phyloP scores from a whole-genome alignment of 2,329 filamentous ascomycete species.

The Metarhizium brunneum region DNA sequence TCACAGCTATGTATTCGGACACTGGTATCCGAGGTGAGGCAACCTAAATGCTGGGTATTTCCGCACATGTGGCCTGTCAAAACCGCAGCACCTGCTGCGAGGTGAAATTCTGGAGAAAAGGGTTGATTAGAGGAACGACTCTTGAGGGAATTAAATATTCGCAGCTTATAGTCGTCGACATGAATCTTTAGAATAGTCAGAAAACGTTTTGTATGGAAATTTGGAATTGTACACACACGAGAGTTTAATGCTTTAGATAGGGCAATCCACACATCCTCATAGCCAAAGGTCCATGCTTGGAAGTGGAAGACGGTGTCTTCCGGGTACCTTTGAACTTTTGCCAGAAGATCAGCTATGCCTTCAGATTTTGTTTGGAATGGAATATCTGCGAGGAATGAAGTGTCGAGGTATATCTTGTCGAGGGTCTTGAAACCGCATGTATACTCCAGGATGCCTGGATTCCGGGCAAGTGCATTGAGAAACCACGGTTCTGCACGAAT shows the following conservation, averaged over 20 bases:
- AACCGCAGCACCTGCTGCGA: constrained; percentile 51
- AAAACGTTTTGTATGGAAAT: background rate
- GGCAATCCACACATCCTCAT: constrained; percentile 86
- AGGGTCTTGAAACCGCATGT: constrained; percentile 54
- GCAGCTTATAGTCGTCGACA: constrained; percentile 70
- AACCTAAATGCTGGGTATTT: constrained; percentile 61
- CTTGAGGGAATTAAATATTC: constrained; percentile 59
- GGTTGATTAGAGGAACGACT: constrained; percentile 29
- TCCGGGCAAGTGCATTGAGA: constrained; percentile 62
- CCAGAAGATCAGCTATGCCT: constrained; percentile 64
- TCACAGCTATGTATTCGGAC: constrained; percentile 81
- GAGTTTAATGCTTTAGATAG: constrained; percentile 61
- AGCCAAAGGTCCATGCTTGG: constrained; percentile 80
- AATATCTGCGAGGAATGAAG: constrained; percentile 52
- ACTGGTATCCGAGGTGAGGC: constrained; percentile 53
- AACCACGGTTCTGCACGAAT: constrained; percentile 82
- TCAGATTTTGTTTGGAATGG: constrained; percentile 57
- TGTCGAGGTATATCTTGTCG: constrained; percentile 83
- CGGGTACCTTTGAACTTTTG: constrained; percentile 60
- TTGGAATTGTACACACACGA: constrained; percentile 31
- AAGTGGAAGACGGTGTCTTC: constrained; percentile 72
- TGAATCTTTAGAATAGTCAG: constrained; percentile 49
- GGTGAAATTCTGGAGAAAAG: constrained; percentile 30
- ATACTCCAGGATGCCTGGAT: constrained; percentile 69
- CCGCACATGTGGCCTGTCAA: constrained; percentile 68